These are phyloP conservation scores for Juncus inflexus DNA, from an alignment of 176 grass and related monocot species.

Conservation along the genomic window DNA sequence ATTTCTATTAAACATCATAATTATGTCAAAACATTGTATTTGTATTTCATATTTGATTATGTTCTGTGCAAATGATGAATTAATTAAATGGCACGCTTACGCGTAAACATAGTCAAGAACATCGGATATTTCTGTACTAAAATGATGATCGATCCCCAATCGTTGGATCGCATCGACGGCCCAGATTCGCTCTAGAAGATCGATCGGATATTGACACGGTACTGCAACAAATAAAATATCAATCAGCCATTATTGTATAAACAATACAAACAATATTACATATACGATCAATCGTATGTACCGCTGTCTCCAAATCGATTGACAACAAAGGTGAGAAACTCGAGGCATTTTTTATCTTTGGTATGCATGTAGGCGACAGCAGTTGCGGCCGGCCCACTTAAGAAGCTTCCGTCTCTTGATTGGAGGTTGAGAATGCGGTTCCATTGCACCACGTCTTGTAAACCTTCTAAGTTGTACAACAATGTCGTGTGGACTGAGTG, in stretches of 20 bases:
- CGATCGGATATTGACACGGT: constrained; percentile 33
- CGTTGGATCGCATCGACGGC: constrained; percentile 37
- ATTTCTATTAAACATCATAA: background rate
- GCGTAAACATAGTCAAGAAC: constrained; percentile 7
- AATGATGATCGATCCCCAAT: constrained; percentile 43
- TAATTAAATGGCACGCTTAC: background rate
- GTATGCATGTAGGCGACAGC: constrained; percentile 44
- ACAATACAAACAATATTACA: background rate
- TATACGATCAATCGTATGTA: background rate
- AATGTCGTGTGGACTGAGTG: constrained; percentile 33
- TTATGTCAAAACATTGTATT: background rate
- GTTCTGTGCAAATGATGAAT: no score
- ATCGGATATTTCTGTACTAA: constrained; percentile 29
- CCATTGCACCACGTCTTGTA: constrained; percentile 43
- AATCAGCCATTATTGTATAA: background rate
- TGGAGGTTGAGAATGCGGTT: constrained; percentile 35
- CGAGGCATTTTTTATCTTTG: constrained; percentile 30
- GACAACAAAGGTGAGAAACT: constrained; percentile 29
- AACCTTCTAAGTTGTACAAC: constrained; percentile 42
- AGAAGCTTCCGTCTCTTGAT: constrained; percentile 38
- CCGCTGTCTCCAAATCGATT: constrained; percentile 35
- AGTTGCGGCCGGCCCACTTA: constrained; percentile 38
- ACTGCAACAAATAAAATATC: constrained; percentile 12
- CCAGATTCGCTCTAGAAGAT: constrained; percentile 43
- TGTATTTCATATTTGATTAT: no score